These are phyloP conservation scores for Nepenthes mirabilis DNA, from an alignment of 148 eudicot species.

Conservation along the genomic window DNA sequence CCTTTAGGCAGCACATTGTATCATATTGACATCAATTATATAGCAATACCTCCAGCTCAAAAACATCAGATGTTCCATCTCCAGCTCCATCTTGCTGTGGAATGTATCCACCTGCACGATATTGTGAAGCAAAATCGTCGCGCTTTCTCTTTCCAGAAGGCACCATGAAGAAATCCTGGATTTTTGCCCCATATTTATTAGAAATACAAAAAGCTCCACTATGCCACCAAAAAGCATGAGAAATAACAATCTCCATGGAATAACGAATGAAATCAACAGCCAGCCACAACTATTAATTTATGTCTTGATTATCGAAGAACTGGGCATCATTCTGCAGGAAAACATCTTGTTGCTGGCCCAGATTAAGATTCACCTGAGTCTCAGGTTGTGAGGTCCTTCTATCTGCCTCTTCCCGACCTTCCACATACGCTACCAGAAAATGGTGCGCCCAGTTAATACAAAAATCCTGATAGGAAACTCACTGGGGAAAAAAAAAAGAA, in stretches of 20 bases:
- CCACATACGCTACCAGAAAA: constrained; percentile 56
- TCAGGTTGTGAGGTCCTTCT: constrained; percentile 50
- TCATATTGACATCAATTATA: background rate
- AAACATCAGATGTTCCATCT: constrained; percentile 27
- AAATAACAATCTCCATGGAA: background rate
- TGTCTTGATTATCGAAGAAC: too few species aligned
- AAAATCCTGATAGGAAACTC: background rate
- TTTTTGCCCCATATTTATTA: background rate
- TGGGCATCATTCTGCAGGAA: too few species aligned
- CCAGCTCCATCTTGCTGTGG: constrained; percentile 92
- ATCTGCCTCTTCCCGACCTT: constrained; percentile 64
- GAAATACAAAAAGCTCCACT: background rate
- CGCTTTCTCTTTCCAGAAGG: constrained; percentile 76
- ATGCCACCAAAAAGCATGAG: background rate
- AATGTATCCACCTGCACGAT: constrained; percentile 54
- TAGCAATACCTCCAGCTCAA: constrained; percentile 40
- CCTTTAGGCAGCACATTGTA: too few species aligned
- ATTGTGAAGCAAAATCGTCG: constrained; percentile 53
- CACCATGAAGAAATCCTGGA: constrained; percentile 64
- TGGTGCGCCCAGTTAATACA: background rate
- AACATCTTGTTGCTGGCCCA: background rate
- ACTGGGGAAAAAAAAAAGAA: too few species aligned
- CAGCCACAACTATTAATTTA: too few species aligned
- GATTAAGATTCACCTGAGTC: constrained; percentile 51
- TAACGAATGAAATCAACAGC: background rate